Base-by-base conservation (phyloP, 345 rosid species). In the Gossypium thurberi region DNA sequence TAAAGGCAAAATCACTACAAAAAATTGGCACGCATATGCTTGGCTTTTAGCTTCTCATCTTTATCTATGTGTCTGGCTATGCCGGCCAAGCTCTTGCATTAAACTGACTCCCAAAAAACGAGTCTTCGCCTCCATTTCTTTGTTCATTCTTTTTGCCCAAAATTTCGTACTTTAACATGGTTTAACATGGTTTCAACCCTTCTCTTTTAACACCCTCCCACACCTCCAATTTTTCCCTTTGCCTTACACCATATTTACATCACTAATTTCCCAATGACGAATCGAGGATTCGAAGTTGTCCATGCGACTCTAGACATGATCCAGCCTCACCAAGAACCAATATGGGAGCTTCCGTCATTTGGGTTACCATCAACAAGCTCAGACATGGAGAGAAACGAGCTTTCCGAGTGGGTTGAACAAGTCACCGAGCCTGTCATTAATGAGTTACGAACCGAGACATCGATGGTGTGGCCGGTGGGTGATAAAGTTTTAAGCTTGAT, bases 51-150 rank as follows among this genome's bases (percentile, higher is more conserved):
- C 67, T 25, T 26, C 55, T 83, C 44, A 61, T 43, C 81, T 72
- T 72, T 26, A 67, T 83, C 81, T 70, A 10, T 71, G 44, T 78
- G 88, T 83, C 86, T 79, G 61, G 64, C 80, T 71, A 79, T 78
- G 93, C 91, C 89, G 91, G 93, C 89, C 88, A 28, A 5, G 77
- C 76, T 65, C 2, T 53, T 48, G 17, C 28, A 69, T 70, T 33
- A 33, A 75, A 69, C 73, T 67, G 15, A 63, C 72, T 0, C 64
- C 37, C 28, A 17, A 21, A 37, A 47, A 23, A 26, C 0, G 28
- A 10, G 10, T 76, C 85, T 71, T 74, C 74, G 71, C 40, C 40
- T 57, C 75, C 70, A 64, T 15, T 47, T 55, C 69, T 76, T 48
- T 9, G 50, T 56, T 72, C 69, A 75, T 66, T 47, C 15, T 75